Evolutionary conservation across 177 flowering plant genomes (phyloP), one percentile per base, ranked within the genome.

Genomic region (Vitis hybrid): DNA sequence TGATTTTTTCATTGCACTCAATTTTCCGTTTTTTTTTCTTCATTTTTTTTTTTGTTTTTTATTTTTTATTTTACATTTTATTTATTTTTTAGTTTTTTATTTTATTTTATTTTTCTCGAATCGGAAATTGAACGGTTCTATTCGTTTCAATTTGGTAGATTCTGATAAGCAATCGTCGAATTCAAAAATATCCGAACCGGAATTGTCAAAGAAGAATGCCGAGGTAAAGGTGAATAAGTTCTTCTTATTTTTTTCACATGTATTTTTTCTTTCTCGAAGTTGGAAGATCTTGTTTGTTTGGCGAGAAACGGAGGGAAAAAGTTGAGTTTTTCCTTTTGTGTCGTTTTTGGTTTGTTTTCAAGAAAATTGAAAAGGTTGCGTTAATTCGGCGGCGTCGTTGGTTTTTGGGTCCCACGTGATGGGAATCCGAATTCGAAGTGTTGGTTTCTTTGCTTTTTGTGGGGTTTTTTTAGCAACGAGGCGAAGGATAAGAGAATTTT

Each of bases 151-250:
- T 69, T 22, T 56, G 71, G 77, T 70, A 84, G 90, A 89, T 72
- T 75, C 71, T 66, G 87, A 82, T 63, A 79, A 75, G 52, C 80
- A 78, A 73, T 81, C 76, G 66, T 71, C 73, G 47, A 72, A 66
- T 11, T 66, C 64, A 12, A 71, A 57, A 67, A 70, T 51, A 19
- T 14, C 52, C 9, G 79, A 79, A 24, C 63, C 67, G 6, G 83
- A 72, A 60, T 58, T 56, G 11, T 11, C 49, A 3, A 64, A 73
- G 49, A 65, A 47, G 22, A 54, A 67, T 11, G 52, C 19, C 54
- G 74, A 77, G 64, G 73, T 71, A 59, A 71, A 66, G 75, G 78
- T 75, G 44, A 0, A 38, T 14, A 4, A 31, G 5, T 47, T 47
- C 17, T 4, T 24, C 10, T 1, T 31, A 4, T 14, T 20, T 33